Base-by-base conservation (phyloP, 306 rosid genomes). In the Castanopsis chinensis region DNA sequence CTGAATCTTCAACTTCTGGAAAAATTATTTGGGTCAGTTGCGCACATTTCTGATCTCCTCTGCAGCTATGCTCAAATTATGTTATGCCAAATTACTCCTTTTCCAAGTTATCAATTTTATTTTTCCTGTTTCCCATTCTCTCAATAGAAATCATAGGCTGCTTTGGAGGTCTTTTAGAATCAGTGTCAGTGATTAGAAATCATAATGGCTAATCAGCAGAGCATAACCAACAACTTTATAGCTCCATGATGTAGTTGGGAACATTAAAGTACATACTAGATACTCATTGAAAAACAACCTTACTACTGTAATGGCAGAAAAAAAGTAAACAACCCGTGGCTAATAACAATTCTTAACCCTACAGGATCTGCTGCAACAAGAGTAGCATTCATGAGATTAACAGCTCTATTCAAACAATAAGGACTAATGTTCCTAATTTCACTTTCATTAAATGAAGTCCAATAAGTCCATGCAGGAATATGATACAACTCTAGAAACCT, bases 11-110 rank as follows among this genome's bases (percentile, higher is more conserved):
- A 17, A 90, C 73, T 78, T 79, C 94, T 65, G 83, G 87, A 78
- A 88, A 80, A 87, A 52, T 77, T 74, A 82, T 94, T 60, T 94
- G 94, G 97, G 98, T 92, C 69, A 83, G 97, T 81, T 81, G 23
- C 80, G 37, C 43, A 30, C 61, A 18, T 64, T n/a, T 79, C 67
- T 75, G 11, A 28, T 71, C 37, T 41, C 41, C 17, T 19, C 71
- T 60, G 75, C 65, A 51, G 17, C 49, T 71, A 6, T 41, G 49
- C 49, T 41, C 49, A 41, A 6, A 41, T 54, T 54, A 37, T 69
- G 59, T 52, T 37, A 11, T 67, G 43, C 12, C 70, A n/a, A 23
- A 8, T 35, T 21, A 67, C 63, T 45, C 10, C 25, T 45, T 81
- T n/a, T 56, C 43, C 43, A 27, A 51, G 21, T 81, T 53, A 17